Percentiles rank a stretch among this genome's conserved stretches.
Evolutionary conservation across 495 filamentous ascomycete species (phyloP).

Genomic region (Bacidia rubella): DNA sequence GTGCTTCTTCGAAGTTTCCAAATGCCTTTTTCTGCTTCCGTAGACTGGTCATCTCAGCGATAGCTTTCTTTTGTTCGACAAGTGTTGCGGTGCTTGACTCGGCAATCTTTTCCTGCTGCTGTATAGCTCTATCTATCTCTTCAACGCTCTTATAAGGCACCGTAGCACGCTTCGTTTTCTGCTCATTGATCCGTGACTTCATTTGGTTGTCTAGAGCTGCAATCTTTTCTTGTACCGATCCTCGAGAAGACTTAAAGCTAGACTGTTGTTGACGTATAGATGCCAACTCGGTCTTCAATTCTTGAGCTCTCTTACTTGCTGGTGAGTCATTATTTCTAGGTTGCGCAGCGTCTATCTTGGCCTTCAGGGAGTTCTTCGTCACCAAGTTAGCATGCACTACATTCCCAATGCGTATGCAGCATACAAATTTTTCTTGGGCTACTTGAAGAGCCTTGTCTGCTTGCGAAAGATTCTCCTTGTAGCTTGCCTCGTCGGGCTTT

Average conservation of each 20-base stretch:
- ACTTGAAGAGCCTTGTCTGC: conserved; percentile 73
- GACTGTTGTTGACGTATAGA: conserved; percentile 70
- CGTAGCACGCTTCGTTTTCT: conserved; percentile 64
- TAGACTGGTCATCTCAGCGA: conserved; percentile 65
- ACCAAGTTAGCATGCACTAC: neutral
- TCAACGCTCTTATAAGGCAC: conserved; percentile 74
- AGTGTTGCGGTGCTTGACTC: conserved; percentile 79
- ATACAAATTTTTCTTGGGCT: conserved; percentile 61
- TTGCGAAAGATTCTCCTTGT: conserved; percentile 56
- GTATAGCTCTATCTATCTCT: conserved; percentile 73
- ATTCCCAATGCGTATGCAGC: conserved; percentile 23
- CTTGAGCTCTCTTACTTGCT: conserved; percentile 59
- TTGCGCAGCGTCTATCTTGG: conserved; percentile 66
- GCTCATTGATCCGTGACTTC: conserved; percentile 66
- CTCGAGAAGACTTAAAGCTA: conserved; percentile 64
- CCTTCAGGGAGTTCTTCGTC: conserved; percentile 62
- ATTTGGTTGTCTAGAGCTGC: conserved; percentile 71
- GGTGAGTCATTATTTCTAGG: conserved; percentile 66
- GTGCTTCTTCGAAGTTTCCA: conserved; percentile 59
- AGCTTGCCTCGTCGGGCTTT: conserved; percentile 57
- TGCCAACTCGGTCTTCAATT: conserved; percentile 58
- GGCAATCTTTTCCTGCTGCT: conserved; percentile 65
- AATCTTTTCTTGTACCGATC: conserved; percentile 68
- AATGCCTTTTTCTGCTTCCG: conserved; percentile 87
- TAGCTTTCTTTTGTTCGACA: conserved; percentile 91